Evolutionary conservation across 306 rosid species (phyloP), one percentile per base, ranked within the genome.

Genomic region (Prosopis cineraria): DNA sequence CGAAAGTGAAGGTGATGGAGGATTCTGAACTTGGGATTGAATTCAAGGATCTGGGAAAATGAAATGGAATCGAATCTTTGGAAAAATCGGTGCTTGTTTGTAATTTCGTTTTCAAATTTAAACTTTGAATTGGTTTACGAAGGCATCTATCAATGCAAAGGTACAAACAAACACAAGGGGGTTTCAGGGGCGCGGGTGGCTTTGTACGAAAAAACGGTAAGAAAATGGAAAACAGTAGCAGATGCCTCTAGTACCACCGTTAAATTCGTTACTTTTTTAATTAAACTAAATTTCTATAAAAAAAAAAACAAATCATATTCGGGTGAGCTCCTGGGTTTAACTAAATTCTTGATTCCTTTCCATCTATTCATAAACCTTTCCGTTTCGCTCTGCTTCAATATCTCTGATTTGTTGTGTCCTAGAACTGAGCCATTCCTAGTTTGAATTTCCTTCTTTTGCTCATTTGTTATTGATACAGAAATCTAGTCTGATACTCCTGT

Each of bases 81-180:
- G 5, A 65, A 65, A 36, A 36, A 36, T 65, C 13, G 70, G 70
- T 37, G 70, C 30, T 65, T 65, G 45, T n/a, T n/a, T 36, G 70
- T 10, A 19, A 17, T 20, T 19, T 3, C 9, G n/a, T 8, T 64
- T n/a, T 34, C 25, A 64, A 64, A 39, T 33, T 9, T 3, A 10
- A 37, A n/a, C 70, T 20, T 19, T 65, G 70, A n/a, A 37, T 34
- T 19, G 25, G 25, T 64, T 34, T 2, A 1, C 22, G 44, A 7
- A 37, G 3, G 4, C 24, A 52, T 52, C 59, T n/a, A 20, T 52
- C 59, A 52, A 20, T 52, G 59, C 16, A 9, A 20, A n/a, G 7
- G 30, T 6, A 4, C 45, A 37, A 65, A 65, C 47, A n/a, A 65
- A 65, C 30, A 65, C 16, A 19, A 17, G 10, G 30, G 27, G 7